Conservation (phyloP, 2,329 filamentous ascomycete species). For the Xylaria sp. region DNA sequence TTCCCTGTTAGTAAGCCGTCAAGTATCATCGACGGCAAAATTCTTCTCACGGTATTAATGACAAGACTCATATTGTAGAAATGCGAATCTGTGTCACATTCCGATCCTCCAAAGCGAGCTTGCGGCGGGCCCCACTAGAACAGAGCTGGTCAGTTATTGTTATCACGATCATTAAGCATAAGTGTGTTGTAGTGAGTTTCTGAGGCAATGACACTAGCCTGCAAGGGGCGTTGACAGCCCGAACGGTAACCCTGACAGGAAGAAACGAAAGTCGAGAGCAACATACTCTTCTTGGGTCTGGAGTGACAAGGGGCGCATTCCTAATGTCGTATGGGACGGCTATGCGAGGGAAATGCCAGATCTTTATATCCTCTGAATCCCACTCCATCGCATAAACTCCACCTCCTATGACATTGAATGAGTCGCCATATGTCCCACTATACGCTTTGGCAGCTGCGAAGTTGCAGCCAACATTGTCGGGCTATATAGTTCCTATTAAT, state of each 20-base stretch:
- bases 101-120: slow-evolving; percentile 68
- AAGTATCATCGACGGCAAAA: neutral
- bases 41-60: slow-evolving; percentile 63
- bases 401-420: slow-evolving; percentile 70
- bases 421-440: slow-evolving; percentile 60
- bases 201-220: neutral
- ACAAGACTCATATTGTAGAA: slow-evolving; percentile 75
- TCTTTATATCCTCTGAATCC: slow-evolving; percentile 68
- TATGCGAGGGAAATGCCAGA: slow-evolving; percentile 78
- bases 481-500: slow-evolving; percentile 40
- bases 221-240: neutral
- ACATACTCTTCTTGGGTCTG: slow-evolving; percentile 58
- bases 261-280: neutral
- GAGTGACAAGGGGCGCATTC: slow-evolving; percentile 51
- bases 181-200: neutral
- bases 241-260: neutral
- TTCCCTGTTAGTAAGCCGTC: slow-evolving; percentile 1
- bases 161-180: neutral
- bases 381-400: slow-evolving; percentile 75
- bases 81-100: slow-evolving; percentile 68
- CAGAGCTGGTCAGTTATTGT: neutral
- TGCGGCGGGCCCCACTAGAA: slow-evolving; percentile 69
- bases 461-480: slow-evolving; percentile 55
- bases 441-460: slow-evolving; percentile 49
- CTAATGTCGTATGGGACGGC: slow-evolving; percentile 70